phyloP scores from a whole-genome alignment of 495 filamentous ascomycete species.

The Umbilicaria muhlenbergii region DNA sequence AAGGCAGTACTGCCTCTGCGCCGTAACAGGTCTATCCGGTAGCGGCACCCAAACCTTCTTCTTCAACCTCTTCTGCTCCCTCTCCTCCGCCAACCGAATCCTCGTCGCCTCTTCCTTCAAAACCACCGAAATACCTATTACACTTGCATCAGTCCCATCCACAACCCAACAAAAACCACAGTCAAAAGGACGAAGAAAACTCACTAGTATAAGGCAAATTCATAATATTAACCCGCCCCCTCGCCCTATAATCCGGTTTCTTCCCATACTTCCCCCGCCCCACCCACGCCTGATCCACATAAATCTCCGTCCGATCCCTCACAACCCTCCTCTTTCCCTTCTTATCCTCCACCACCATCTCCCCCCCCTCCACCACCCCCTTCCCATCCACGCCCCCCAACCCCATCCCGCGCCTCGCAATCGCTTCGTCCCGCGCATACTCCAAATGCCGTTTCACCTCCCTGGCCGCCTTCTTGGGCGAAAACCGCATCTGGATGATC shows the following conservation, averaged over 20 bases:
- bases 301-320: constrained; percentile 56
- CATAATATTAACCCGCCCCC: constrained; percentile 46
- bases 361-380: constrained; percentile 23
- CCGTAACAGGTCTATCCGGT: constrained; percentile 59
- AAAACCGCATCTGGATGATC: constrained; percentile 87
- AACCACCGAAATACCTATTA: constrained; percentile 56
- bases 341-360: constrained; percentile 23
- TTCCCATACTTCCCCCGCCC: constrained; percentile 48
- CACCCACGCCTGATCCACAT: constrained; percentile 85
- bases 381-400: constrained; percentile 29
- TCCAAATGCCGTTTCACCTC: constrained; percentile 66
- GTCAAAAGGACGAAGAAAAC: constrained; percentile 14
- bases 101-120: constrained; percentile 89
- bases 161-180: neutral
- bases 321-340: constrained; percentile 46
- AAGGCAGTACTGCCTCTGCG: constrained; percentile 74
- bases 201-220: constrained; percentile 55
- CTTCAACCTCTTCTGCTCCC: constrained; percentile 48
- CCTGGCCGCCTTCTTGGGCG: constrained; percentile 78
- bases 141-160: neutral
- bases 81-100: constrained; percentile 61
- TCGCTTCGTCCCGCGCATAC: constrained; percentile 58
- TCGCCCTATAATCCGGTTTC: constrained; percentile 46
- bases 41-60: constrained; percentile 72
- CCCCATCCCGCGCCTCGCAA: constrained; percentile 72